phyloP scores from a whole-genome alignment of 371 early-diverging fungal genomes.

The Mortierella sp. region DNA sequence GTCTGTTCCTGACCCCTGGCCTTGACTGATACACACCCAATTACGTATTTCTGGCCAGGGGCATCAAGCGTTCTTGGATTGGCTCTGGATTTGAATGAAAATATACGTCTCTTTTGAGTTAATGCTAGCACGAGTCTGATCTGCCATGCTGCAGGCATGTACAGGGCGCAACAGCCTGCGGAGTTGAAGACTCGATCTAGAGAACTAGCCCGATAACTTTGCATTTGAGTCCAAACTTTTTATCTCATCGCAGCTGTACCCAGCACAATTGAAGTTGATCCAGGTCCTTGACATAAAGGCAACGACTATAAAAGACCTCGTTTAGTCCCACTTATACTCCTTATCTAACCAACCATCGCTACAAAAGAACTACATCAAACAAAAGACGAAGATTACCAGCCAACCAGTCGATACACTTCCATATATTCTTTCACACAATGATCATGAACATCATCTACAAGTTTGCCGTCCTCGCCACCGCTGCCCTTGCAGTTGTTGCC shows the following conservation, averaged over 20 bases:
- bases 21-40: not conserved
- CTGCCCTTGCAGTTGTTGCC: conserved; percentile 25
- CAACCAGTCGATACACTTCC: not conserved
- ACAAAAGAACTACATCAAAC: not conserved
- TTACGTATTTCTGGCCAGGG: conserved; percentile 2
- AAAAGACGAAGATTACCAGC: not conserved
- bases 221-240: not conserved
- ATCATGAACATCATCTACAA: conserved; percentile 43
- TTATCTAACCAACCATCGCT: not conserved
- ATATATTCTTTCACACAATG: not conserved
- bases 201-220: not conserved
- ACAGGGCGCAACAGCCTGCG: not conserved
- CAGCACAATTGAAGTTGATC: not conserved
- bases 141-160: not conserved
- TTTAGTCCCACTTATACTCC: not conserved
- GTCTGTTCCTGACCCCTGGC: conserved; percentile 11
- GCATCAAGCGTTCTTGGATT: not conserved
- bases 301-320: not conserved
- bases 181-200: not conserved
- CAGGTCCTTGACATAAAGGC: not conserved
- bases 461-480: conserved; percentile 33
- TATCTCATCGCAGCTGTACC: not conserved
- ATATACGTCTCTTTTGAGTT: not conserved
- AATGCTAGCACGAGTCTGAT: not conserved
- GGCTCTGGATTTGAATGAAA: not conserved